A percentile compares a stretch with the other conserved stretches of the same genome.
These are phyloP conservation scores for Metarhizium brunneum DNA, from an alignment of 2,329 filamentous ascomycete genomes.

Conservation along the genomic window DNA sequence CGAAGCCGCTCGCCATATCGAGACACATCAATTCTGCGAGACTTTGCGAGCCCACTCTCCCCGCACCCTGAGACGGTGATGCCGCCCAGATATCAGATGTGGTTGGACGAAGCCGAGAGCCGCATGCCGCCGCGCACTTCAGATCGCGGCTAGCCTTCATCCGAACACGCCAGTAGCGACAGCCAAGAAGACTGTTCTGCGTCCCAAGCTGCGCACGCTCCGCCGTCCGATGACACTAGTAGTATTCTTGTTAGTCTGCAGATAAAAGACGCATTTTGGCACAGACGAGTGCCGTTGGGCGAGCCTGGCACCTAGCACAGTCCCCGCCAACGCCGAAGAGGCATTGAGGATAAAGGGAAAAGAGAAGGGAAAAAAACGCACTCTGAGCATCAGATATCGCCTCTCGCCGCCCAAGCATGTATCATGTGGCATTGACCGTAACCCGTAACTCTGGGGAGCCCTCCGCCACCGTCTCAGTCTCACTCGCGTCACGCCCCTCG, in stretches of 20 bases:
- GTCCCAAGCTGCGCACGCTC: background rate
- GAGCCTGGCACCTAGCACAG: too few relatives aligned
- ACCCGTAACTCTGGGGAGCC: too few relatives aligned
- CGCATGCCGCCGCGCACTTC: background rate
- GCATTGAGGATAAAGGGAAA: background rate
- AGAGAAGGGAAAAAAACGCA: background rate
- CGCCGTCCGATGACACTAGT: background rate
- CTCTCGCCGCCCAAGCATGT: background rate
- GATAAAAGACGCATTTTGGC: background rate
- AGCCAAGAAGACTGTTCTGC: background rate
- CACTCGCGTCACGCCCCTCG: slow-evolving; percentile 2
- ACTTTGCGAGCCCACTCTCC: background rate
- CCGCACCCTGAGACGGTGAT: background rate
- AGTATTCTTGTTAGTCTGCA: background rate
- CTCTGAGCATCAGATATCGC: background rate
- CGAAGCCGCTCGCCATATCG: background rate
- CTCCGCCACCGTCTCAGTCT: background rate
- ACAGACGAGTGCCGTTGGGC: background rate
- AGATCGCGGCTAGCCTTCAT: background rate
- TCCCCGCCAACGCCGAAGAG: background rate
- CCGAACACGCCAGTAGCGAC: background rate
- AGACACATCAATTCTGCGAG: background rate
- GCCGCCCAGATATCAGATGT: background rate
- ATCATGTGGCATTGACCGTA: background rate
- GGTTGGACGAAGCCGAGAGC: background rate